Percentiles rank a stretch among this genome's conserved stretches.
Conservation (phyloP, 2,329 filamentous ascomycete species). For the Fusarium anguioides region DNA sequence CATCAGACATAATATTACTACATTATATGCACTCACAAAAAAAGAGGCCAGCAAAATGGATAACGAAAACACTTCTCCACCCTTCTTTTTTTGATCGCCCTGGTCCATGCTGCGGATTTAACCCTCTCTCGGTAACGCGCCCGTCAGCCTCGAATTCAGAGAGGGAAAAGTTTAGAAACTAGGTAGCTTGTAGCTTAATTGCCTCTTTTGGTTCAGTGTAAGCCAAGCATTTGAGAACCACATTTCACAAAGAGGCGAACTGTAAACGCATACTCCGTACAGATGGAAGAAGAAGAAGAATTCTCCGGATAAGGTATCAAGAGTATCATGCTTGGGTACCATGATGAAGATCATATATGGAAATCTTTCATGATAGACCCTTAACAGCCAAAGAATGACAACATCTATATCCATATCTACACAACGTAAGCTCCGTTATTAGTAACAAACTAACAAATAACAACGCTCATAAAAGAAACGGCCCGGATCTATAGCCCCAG, state of each 20-base stretch:
- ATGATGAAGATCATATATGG: constrained; percentile 20
- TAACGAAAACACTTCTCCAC: constrained; percentile 21
- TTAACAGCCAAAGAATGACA: not conserved
- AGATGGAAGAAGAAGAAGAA: no score
- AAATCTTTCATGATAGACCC: constrained; percentile 16
- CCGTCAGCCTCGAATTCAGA: constrained; percentile 40
- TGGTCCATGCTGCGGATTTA: constrained; percentile 18
- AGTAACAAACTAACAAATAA: constrained; percentile 5
- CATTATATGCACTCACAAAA: not conserved
- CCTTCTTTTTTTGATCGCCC: constrained; percentile 23
- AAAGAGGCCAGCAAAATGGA: not conserved
- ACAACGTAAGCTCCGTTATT: constrained; percentile 13
- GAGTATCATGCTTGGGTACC: not conserved
- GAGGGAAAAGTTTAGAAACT: constrained; percentile 23
- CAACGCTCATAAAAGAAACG: constrained; percentile 14
- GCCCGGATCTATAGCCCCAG: constrained; percentile 31
- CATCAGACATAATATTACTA: not conserved
- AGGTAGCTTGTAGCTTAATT: constrained; percentile 25
- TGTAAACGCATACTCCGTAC: no score
- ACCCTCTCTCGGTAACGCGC: constrained; percentile 18
- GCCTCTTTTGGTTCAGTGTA: constrained; percentile 16
- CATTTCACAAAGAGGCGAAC: constrained; percentile 16
- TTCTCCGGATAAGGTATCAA: not conserved
- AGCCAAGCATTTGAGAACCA: constrained; percentile 25
- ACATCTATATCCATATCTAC: not conserved